These are phyloP conservation scores for Domatiomyces catenatus DNA, from an alignment of 2,329 filamentous ascomycete species.

Conservation along the genomic window DNA sequence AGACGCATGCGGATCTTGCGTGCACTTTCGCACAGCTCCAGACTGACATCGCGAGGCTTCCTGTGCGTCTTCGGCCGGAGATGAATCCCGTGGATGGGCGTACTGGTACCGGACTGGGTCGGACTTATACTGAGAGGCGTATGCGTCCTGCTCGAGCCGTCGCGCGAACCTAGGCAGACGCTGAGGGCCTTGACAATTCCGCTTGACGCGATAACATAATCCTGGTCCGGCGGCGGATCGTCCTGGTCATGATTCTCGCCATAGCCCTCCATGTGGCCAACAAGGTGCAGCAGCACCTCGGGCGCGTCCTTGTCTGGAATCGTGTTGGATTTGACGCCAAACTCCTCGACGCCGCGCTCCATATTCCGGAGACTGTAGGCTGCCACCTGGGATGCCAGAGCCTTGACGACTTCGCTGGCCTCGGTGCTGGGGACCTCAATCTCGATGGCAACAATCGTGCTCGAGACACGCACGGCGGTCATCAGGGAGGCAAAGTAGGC, in stretches of 20 bases:
- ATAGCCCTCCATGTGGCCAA: constrained; percentile 50
- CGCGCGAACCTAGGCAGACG: constrained; percentile 73
- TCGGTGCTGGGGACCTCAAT: constrained; percentile 71
- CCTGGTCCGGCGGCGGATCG: constrained; percentile 64
- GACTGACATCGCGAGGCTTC: constrained; percentile 84
- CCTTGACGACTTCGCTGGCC: constrained; percentile 81
- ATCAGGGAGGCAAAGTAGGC: constrained; percentile 85
- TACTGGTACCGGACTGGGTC: constrained; percentile 38
- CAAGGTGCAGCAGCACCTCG: constrained; percentile 72
- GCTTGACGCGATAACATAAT: constrained; percentile 91
- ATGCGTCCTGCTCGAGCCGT: constrained; percentile 30
- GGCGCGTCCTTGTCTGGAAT: constrained; percentile 48
- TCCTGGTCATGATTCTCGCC: constrained; percentile 42
- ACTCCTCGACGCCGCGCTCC: constrained; percentile 56
- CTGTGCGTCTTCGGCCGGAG: constrained; percentile 32
- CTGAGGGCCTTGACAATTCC: constrained; percentile 88
- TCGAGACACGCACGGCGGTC: constrained; percentile 70
- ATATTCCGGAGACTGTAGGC: constrained; percentile 88
- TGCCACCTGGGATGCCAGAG: constrained; percentile 83
- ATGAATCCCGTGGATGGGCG: constrained; percentile 35
- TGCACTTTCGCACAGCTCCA: constrained; percentile 71
- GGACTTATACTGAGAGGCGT: constrained; percentile 24
- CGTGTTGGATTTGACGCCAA: constrained; percentile 31
- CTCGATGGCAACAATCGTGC: constrained; percentile 73
- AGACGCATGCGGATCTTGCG: constrained; percentile 74